These are phyloP conservation scores for Scutellaria galericulata DNA, from an alignment of 257 asterid species.

Conservation along the genomic window DNA sequence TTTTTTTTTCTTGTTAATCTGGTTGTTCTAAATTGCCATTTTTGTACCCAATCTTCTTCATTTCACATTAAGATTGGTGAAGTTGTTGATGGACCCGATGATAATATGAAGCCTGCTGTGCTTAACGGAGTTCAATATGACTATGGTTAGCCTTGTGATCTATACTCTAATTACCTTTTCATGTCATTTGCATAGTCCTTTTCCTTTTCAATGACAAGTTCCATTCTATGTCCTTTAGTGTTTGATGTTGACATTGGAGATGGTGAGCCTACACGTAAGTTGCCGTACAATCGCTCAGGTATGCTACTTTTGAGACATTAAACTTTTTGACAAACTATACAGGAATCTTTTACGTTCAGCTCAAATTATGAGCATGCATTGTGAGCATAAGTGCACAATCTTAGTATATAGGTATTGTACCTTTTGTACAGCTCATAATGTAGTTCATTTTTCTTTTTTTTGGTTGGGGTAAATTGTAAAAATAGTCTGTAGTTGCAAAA, in stretches of 20 bases:
- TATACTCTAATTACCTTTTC: constrained; percentile 34
- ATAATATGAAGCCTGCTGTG: constrained; percentile 55
- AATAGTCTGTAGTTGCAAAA: too few species aligned
- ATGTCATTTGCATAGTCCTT: constrained; percentile 20
- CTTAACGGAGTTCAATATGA: constrained; percentile 80
- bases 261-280: constrained; percentile 93
- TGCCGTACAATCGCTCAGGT: constrained; percentile 97
- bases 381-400: constrained; percentile 4
- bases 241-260: constrained; percentile 99
- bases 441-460: neutral
- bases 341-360: constrained; percentile 18
- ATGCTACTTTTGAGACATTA: constrained; percentile 27
- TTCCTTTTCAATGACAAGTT: constrained; percentile 39
- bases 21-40: constrained; percentile 12
- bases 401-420: neutral
- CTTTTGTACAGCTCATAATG: neutral
- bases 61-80: constrained; percentile 77
- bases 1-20: neutral
- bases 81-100: constrained; percentile 97
- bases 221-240: constrained; percentile 54
- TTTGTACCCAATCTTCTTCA: constrained; percentile 24
- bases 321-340: constrained; percentile 16
- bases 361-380: constrained; percentile 16
- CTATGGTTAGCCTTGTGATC: constrained; percentile 61
- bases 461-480: too few species aligned